Evolutionary conservation across 129 eudicot genomes (phyloP).

Genomic region (Pulicaria dysenterica): DNA sequence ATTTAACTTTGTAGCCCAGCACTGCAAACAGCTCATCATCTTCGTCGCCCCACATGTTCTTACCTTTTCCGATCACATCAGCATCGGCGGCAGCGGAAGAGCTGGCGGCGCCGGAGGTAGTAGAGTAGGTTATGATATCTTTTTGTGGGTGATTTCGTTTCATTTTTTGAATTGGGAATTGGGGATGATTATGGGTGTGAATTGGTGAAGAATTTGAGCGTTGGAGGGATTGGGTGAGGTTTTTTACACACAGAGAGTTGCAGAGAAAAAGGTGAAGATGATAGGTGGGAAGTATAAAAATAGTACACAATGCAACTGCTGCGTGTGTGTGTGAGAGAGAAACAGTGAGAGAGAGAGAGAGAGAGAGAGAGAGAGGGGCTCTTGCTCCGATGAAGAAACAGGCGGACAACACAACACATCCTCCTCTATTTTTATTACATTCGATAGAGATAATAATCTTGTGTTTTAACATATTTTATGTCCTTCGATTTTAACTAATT

Average conservation of each 20-base stretch:
- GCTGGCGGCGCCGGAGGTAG: constrained; percentile 21
- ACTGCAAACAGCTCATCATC: constrained; percentile 71
- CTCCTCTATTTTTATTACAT: constrained; percentile 8
- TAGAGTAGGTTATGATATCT: background rate
- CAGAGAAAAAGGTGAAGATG: constrained; percentile 39
- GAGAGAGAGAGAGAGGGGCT: constrained; percentile 39
- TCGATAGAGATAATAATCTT: too few relatives aligned
- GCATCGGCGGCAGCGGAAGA: constrained; percentile 11
- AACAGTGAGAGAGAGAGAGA: constrained; percentile 13
- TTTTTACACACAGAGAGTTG: constrained; percentile 25
- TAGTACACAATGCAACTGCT: constrained; percentile 32
- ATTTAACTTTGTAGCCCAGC: constrained; percentile 68
- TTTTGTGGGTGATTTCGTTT: constrained; percentile 34
- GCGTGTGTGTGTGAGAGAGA: constrained; percentile 13
- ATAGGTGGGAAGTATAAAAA: constrained; percentile 28
- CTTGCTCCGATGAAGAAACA: constrained; percentile 39
- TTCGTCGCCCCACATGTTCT: constrained; percentile 41
- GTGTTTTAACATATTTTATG: background rate
- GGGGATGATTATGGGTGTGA: constrained; percentile 1
- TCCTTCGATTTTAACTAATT: too few relatives aligned
- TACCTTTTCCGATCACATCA: constrained; percentile 31
- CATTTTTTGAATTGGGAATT: constrained; percentile 24
- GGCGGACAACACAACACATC: constrained; percentile 30
- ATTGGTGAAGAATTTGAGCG: constrained; percentile 42
- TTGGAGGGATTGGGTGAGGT: constrained; percentile 39